Conservation (phyloP, 2,329 filamentous ascomycete genomes). For the Alternaria sp. region DNA sequence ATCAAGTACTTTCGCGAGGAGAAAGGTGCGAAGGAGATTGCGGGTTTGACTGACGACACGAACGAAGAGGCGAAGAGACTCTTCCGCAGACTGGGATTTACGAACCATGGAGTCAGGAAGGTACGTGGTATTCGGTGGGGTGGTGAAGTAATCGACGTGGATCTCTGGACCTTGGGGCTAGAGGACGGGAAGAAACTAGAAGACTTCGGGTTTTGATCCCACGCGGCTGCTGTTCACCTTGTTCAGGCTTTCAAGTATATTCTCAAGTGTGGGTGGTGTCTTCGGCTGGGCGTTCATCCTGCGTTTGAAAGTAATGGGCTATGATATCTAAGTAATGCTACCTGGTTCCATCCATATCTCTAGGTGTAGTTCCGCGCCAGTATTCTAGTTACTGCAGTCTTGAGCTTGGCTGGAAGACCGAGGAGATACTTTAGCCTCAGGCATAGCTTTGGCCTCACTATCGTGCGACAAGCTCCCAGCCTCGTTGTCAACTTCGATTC, state of each 20-base stretch:
- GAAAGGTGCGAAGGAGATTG: slow-evolving; percentile 10
- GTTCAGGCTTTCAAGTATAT: no score
- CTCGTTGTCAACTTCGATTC: background rate
- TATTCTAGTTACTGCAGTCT: background rate
- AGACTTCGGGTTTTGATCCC: slow-evolving; percentile 4
- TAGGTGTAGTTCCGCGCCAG: no score
- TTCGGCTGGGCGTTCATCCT: no score
- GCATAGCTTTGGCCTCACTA: background rate
- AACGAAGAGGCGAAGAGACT: slow-evolving; percentile 21
- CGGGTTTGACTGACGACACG: slow-evolving; percentile 12
- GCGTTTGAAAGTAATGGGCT: no score
- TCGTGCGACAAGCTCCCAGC: background rate
- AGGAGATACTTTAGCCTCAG: background rate
- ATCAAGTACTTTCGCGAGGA: slow-evolving; percentile 9
- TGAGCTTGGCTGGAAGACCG: background rate
- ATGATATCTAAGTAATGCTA: no score
- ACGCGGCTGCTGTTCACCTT: background rate
- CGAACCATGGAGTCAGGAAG: slow-evolving; percentile 10
- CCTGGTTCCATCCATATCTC: no score
- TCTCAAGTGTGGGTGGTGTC: no score
- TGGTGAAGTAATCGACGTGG: slow-evolving; percentile 1
- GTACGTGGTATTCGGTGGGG: slow-evolving; percentile 12
- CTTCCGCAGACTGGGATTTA: slow-evolving; percentile 24
- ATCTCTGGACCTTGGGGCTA: slow-evolving; percentile 15
- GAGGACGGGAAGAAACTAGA: slow-evolving; percentile 10